Evolutionary conservation across 75 land plant genomes (phyloP).

Genomic region (Isoetes taiwanensis): DNA sequence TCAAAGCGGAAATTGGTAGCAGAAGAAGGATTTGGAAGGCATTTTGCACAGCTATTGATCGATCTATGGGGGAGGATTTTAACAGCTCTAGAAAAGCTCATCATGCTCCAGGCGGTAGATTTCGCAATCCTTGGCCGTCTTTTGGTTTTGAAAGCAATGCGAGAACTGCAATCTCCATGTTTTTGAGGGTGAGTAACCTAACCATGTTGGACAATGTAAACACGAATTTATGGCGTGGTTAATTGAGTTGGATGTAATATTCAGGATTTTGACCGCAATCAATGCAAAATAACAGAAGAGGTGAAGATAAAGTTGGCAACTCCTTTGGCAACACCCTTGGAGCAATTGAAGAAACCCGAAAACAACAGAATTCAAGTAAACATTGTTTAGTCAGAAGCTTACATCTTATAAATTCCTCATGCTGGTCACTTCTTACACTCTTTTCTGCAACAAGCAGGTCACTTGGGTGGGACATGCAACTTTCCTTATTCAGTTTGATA

Average conservation of each 20-base stretch:
- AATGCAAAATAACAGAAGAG: constrained; percentile 10
- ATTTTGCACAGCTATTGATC: no score
- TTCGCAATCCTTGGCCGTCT: constrained; percentile 23
- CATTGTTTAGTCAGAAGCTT: background rate
- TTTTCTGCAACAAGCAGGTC: constrained; percentile 1
- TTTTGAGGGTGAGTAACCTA: background rate
- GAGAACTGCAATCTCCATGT: background rate
- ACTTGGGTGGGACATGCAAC: constrained; percentile 25
- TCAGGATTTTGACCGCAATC: constrained; percentile 11
- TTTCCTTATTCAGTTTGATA: constrained; percentile 17
- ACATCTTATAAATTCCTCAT: background rate
- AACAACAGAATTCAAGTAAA: constrained; percentile 7
- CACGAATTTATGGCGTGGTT: background rate
- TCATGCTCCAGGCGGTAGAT: constrained; percentile 7
- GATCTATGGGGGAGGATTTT: no score
- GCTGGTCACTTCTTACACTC: background rate
- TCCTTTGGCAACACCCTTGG: constrained; percentile 6
- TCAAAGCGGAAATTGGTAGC: no score
- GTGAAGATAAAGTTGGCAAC: constrained; percentile 9
- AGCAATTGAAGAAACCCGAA: constrained; percentile 6
- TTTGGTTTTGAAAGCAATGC: background rate
- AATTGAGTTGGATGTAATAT: background rate
- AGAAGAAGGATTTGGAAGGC: no score
- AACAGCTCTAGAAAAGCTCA: constrained; percentile 23
- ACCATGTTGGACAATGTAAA: background rate